Base-by-base conservation (phyloP, 768 basidiomycete genomes). In the Mycena haematopus region DNA sequence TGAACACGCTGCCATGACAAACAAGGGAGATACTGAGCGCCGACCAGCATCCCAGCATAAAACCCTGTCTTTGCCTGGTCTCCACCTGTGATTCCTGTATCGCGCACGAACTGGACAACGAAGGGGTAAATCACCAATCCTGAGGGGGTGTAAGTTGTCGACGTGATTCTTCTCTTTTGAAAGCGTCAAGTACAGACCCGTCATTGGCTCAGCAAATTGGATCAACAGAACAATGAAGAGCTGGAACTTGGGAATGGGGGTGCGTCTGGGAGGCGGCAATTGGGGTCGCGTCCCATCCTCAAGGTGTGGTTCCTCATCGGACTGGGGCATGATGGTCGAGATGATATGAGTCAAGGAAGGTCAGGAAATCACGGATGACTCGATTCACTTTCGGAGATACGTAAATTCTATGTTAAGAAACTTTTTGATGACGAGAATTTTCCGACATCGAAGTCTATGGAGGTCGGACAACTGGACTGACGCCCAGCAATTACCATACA, bases 21-120 rank as follows among this genome's bases (percentile, higher is more conserved):
- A 27, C 17, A 27, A 36, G 3, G 22, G 11, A 7, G 15, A 31
- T 15, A 31, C 9, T 31, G 29, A 9, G 29, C 29, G 29, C 42
- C 17, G 24, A 71, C 72, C 24, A 73, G 64, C 4, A 73, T 31
- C 17, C 72, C 72, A 19, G 70, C 70, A 25, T 67, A 72, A 55
- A 70, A 71, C 14, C 72, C 72, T 6, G 64, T 69, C 47, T 63
- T 62, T 1, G 67, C 27, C 22, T 70, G 68, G 31, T 72, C 65
- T 15, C 67, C 68, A 7, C 63, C 60, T 1, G 70, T 69, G 14
- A 73, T 62, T 4, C 65, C 71, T 1, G 65, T 64, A 42, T 69
- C 65, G 14, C 67, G 62, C 5, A 73, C 65, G 14, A 72, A 60
- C 47, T 72, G 69, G 22, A 68, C 52, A 17, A 72, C 63, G 62